Base-by-base conservation (phyloP, 805 yeast genomes). In the Blastobotrys peoriensis region DNA sequence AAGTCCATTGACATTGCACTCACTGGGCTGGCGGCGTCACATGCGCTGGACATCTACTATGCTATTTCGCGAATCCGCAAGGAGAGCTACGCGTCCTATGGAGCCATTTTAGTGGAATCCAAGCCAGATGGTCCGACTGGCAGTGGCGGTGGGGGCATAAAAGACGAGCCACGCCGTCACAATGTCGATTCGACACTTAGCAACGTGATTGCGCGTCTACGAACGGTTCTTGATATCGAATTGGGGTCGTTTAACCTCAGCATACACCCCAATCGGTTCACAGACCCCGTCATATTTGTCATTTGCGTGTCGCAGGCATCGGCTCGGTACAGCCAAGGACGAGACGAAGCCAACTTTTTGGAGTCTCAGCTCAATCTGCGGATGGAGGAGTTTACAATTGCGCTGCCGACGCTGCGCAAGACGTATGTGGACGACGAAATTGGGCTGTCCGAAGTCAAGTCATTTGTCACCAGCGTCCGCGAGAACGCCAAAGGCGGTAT, bases 11-110 rank as follows among this genome's bases (percentile, higher is more conserved):
- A 76, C 46, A 56, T 86, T 2, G 86, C 76, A 55, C 68, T 83
- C 48, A 89, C 98, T 0, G 87, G 95, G 0, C 70, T 93, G 56
- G 82, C 95, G 0, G 93, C 93, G 0, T 81, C 96, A 0, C 87
- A 84, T 56, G 68, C 86, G 23, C 71, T 82, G 51, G 96, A 89
- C 61, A 81, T 93, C 37, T 75, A 77, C 56, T 79, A 80, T 44
- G 79, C 93, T 1, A 65, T 86, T 16, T 62, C 74, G 41, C 70
- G 95, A 53, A 80, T 88, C 68, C 70, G 78, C 33, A 84, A 81
- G 53, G 95, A 86, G 50, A 82, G 78, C 52, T 73, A 72, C 50
- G 69, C 76, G 2, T 83, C 93, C 0, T 88, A 88, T 58, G 75
- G 73, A 37, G 94, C 87, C 51, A 86, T 85, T 3, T 66, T 87